Percentiles rank a stretch among this genome's conserved stretches.
phyloP scores from a whole-genome alignment of 2,329 filamentous ascomycete genomes.

The Boeremia lycopersici region DNA sequence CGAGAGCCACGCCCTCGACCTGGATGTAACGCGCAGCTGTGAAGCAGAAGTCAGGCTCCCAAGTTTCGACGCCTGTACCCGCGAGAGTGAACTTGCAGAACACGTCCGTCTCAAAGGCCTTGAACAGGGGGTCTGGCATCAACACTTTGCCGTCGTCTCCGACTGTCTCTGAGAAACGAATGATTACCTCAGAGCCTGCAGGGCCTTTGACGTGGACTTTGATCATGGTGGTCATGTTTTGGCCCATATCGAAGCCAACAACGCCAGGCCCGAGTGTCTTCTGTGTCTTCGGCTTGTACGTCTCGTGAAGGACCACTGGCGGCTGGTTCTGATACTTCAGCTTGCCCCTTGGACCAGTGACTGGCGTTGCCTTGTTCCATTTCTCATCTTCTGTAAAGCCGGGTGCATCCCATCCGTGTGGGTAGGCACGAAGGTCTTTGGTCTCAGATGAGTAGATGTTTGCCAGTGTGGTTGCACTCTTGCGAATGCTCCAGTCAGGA shows the following conservation, averaged over 20 bases:
- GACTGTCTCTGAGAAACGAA: constrained; percentile 42
- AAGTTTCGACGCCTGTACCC: constrained; percentile 41
- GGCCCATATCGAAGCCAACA: constrained; percentile 41
- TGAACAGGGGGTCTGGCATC: constrained; percentile 52
- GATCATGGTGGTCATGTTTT: constrained; percentile 44
- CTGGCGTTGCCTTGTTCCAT: constrained; percentile 46
- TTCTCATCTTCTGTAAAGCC: constrained; percentile 31
- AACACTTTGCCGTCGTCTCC: constrained; percentile 42
- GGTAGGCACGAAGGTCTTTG: constrained; percentile 46
- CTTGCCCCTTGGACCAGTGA: constrained; percentile 50
- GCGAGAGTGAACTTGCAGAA: constrained; percentile 49
- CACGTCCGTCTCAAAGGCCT: constrained; percentile 47
- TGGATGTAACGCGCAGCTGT: constrained; percentile 53
- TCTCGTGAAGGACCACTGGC: constrained; percentile 48
- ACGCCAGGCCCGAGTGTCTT: constrained; percentile 29
- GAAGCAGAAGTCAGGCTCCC: constrained; percentile 52
- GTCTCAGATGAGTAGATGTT: constrained; percentile 52
- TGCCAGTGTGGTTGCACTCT: constrained; percentile 49
- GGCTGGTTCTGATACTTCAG: constrained; percentile 51
- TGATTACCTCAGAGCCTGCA: constrained; percentile 35
- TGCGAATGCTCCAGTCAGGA: constrained; percentile 47
- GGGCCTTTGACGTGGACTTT: constrained; percentile 34
- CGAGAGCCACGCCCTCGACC: constrained; percentile 46
- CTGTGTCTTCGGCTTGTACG: constrained; percentile 36
- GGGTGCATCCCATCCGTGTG: constrained; percentile 44